Evolutionary conservation across 2,329 filamentous ascomycete species (phyloP), one percentile per base, ranked within the genome.

Genomic region (Fusarium miscanthi): DNA sequence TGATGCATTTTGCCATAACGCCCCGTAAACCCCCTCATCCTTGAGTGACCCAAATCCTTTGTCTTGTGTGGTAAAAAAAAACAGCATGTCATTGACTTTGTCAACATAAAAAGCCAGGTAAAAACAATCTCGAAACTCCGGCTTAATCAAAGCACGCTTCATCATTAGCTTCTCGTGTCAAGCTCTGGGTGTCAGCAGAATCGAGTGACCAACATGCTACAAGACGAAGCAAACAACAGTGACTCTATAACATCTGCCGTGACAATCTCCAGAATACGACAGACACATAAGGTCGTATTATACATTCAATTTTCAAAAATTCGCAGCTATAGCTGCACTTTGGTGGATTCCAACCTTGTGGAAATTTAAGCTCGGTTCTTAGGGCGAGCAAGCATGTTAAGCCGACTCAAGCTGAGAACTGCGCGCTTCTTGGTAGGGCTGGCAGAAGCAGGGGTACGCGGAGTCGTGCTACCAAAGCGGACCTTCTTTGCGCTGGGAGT

Each of bases 371-470:
- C 86, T 64, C 89, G 85, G 70, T 85, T 80, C 83, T 91, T 91
- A 3, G 89, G 89, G 48, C 85, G 84, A 51, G 90, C 86, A 30
- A 91, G 85, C 86, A 89, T 88, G 76, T 90, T 88, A 61, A 91
- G 82, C 66, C 90, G 85, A 77, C 87, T 90, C 66, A 90, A 78
- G 71, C 85, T 91, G 63, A 91, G 79, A 30, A 85, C 83, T 10
- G 77, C 74, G 66, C 80, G 84, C 82, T 88, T 90, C 83, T 88
- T 89, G 56, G 80, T 80, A 8, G 88, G 84, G 59, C 84, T 88
- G 5, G 75, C 76, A 17, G 80, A 78, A 17, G 65, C 66, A 54
- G 78, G 76, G 17, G 78, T 70, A 31, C 74, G 68, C 21, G 74
- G 61, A 19, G 74, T 60, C 4, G 72, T 70, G 27, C 70, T 78